phyloP scores from a whole-genome alignment of 164 flowering plant genomes.

The Dillenia turbinata region DNA sequence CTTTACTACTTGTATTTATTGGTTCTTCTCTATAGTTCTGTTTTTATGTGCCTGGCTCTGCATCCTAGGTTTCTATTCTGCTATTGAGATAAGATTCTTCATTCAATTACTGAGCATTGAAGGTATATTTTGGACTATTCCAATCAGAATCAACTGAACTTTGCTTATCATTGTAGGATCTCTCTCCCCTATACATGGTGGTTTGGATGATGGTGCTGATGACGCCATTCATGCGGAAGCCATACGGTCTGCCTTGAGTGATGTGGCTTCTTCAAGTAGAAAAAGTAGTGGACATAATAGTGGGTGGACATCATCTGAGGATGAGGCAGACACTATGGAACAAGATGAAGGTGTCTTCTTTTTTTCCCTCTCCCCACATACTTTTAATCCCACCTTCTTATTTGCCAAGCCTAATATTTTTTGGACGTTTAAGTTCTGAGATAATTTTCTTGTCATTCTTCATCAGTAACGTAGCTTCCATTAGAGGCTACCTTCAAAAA shows the following conservation, averaged over 20 bases:
- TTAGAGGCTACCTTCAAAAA: too few relatives aligned
- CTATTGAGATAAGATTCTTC: too few relatives aligned
- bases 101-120: background rate
- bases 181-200: constrained; percentile 48
- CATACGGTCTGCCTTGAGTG: constrained; percentile 61
- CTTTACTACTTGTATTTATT: too few relatives aligned
- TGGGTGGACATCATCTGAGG: constrained; percentile 95
- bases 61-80: too few relatives aligned
- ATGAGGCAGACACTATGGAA: constrained; percentile 85
- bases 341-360: constrained; percentile 61
- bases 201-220: constrained; percentile 42
- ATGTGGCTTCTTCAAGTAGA: constrained; percentile 72
- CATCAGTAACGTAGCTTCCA: too few relatives aligned
- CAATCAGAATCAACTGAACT: constrained; percentile 1
- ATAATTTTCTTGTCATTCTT: too few relatives aligned
- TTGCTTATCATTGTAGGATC: constrained; percentile 41
- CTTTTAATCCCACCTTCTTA: background rate
- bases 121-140: background rate
- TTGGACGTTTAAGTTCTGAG: too few relatives aligned
- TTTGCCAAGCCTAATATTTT: background rate
- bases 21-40: too few relatives aligned
- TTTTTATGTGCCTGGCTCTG: too few relatives aligned
- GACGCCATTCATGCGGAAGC: constrained; percentile 69
- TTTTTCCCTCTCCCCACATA: constrained; percentile 2
- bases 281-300: constrained; percentile 21